Evolutionary conservation across 306 rosid species (phyloP).

Genomic region (Glycine latifolia): DNA sequence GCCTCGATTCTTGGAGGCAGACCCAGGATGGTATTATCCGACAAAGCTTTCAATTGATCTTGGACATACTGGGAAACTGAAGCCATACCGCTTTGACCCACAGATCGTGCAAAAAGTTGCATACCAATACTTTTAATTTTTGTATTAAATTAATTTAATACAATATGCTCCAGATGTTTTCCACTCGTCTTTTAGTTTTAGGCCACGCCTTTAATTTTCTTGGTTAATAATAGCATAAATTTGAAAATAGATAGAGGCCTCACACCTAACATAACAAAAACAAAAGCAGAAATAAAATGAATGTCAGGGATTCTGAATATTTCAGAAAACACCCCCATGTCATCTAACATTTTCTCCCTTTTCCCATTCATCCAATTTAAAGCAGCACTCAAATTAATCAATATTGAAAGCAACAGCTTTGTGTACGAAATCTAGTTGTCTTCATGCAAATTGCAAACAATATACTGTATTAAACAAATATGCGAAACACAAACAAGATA

Average conservation of each 20-base stretch:
- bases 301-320: constrained; percentile 18
- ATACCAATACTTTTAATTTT: background rate
- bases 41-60: constrained; percentile 1
- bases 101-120: constrained; percentile 1
- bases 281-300: constrained; percentile 12
- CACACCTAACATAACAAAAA: constrained; percentile 37
- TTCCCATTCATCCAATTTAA: constrained; percentile 21
- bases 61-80: background rate
- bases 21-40: background rate
- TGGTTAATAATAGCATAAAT: background rate
- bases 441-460: background rate
- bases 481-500: background rate
- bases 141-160: background rate
- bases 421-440: constrained; percentile 19
- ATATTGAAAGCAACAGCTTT: constrained; percentile 8
- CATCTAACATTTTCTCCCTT: background rate
- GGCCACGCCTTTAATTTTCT: background rate
- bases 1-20: background rate
- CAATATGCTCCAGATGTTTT: background rate
- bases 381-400: constrained; percentile 7
- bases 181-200: background rate
- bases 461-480: background rate
- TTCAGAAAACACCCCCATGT: background rate
- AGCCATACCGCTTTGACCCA: constrained; percentile 12
- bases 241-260: background rate